These are phyloP conservation scores for Beauveria medogensis DNA, from an alignment of 2,329 filamentous ascomycete species.

Conservation along the genomic window DNA sequence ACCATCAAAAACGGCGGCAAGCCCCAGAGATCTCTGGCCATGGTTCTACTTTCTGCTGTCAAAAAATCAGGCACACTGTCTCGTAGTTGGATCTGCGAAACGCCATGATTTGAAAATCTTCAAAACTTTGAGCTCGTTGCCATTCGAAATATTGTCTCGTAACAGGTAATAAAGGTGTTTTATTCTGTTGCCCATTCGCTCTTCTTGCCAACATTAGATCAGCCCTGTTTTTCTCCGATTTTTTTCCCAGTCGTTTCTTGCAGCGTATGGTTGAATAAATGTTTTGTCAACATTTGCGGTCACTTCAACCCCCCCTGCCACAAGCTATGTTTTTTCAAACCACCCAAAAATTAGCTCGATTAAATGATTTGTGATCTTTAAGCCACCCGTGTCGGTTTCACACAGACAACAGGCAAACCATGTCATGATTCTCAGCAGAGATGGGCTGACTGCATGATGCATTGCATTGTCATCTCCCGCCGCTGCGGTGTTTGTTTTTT, in stretches of 20 bases:
- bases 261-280: not conserved
- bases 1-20: no score
- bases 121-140: no score
- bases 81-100: no score
- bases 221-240: not conserved
- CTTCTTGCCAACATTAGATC: not conserved
- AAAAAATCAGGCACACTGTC: no score
- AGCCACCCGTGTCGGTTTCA: not conserved
- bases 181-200: not conserved
- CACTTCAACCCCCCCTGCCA: not conserved
- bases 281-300: slow-evolving; percentile 6
- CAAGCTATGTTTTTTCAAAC: not conserved
- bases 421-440: not conserved
- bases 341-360: not conserved
- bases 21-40: no score
- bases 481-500: no score
- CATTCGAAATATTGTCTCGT: not conserved
- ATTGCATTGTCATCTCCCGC: not conserved
- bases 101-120: no score
- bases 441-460: not conserved
- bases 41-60: no score
- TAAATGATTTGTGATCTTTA: slow-evolving; percentile 1
- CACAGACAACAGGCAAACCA: not conserved
- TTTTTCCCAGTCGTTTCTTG: not conserved
- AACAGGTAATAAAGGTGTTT: not conserved